Evolutionary conservation across 208 protist species (phyloP), one percentile per base, ranked within the genome.

Genomic region (Porcisia hertigi): DNA sequence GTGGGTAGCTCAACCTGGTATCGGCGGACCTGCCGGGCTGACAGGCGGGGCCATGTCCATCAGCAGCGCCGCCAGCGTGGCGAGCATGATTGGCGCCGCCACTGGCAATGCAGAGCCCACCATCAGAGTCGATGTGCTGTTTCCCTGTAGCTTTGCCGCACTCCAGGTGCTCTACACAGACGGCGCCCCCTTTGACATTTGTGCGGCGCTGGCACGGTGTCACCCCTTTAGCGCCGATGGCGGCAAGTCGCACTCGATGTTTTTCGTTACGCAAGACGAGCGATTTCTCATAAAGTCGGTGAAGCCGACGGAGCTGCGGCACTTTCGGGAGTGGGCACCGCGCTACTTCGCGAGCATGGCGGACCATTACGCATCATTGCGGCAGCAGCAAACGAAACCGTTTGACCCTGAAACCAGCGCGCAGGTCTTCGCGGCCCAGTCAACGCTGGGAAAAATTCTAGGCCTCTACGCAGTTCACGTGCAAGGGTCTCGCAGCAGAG

Each of bases 271-370:
- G 30, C 70, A 82, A 1, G 93, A 97, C 69, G 85, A 77, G 6
- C 78, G 86, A 9, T 91, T 93, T 64, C 66, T 97, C 49, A 59
- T 97, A 55, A 97, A 97, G 76, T 79, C 82, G 23, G 73, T 97
- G 43, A 95, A 94, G 71, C 81, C 83, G 58, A 83, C 80, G 59
- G 93, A 97, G 74, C 75, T 94, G 67, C 75, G 78, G 4, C 87
- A 97, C 77, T 94, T 97, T 75, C 80, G 86, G 64, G 54, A 69
- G 71, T 83, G 78, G 67, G 86, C 79, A 6, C 72, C 86, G 39
- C 71, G 77, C 16, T 94, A 95, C 77, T 94, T 97, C 82, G 30
- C 43, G 1, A 86, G 91, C 65, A 87, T 94, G 87, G 69, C 73
- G 20, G 59, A 76, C 43, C 64, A 74, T 58, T 83, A 80, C 71